phyloP scores from a whole-genome alignment of 2,329 filamentous ascomycete genomes.

The Samsoniella hepiali region DNA sequence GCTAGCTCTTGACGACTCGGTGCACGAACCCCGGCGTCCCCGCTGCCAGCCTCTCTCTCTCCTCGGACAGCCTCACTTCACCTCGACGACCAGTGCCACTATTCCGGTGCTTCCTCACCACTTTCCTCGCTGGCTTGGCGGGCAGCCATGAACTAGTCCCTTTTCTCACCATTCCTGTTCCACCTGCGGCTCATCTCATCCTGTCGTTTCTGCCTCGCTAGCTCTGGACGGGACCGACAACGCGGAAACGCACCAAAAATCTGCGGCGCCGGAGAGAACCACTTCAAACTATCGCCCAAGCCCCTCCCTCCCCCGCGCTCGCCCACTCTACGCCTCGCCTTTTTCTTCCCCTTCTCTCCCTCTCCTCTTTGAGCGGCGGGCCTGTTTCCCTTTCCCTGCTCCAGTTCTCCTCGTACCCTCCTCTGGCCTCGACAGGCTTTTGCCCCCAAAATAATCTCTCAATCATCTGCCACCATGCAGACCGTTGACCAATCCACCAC shows the following conservation, averaged over 20 bases:
- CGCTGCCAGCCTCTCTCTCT: neutral
- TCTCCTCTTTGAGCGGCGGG: slow-evolving; percentile 13
- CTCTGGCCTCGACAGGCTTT: slow-evolving; percentile 13
- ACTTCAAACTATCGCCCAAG: slow-evolving; percentile 15
- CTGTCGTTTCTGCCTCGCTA: neutral
- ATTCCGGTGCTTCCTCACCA: neutral
- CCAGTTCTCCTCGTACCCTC: slow-evolving; percentile 18
- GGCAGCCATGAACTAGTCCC: slow-evolving; percentile 10
- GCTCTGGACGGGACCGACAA: slow-evolving; percentile 7
- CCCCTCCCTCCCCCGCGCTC: slow-evolving; percentile 18
- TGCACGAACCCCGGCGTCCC: neutral
- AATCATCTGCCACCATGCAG: slow-evolving; percentile 34
- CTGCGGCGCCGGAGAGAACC: slow-evolving; percentile 13
- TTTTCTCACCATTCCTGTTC: neutral
- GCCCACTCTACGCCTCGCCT: slow-evolving; percentile 7
- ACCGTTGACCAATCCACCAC: slow-evolving; percentile 50
- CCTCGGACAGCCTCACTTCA: neutral
- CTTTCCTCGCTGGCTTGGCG: slow-evolving; percentile 3
- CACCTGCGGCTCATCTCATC: neutral
- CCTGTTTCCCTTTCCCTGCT: neutral
- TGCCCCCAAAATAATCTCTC: neutral
- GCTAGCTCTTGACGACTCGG: neutral
- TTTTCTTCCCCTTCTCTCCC: neutral
- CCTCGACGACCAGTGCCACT: neutral
- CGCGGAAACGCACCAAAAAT: slow-evolving; percentile 7